A percentile compares a stretch with the other conserved stretches of the same genome.
These are phyloP conservation scores for Ceratobasidium sp. DNA, from an alignment of 1,284 basidiomycete genomes.

Conservation along the genomic window DNA sequence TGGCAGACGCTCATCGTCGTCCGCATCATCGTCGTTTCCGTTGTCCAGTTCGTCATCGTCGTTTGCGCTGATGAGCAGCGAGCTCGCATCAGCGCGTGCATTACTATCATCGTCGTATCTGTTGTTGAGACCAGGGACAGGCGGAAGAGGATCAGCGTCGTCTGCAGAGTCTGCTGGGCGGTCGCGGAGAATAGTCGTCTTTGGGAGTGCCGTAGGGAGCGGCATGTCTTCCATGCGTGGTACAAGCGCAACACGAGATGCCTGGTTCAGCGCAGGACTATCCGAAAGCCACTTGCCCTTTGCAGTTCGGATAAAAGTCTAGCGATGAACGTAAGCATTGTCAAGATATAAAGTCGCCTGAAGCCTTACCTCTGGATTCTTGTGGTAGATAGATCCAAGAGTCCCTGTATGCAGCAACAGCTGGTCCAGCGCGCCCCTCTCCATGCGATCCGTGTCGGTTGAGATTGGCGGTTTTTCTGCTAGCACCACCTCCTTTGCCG, in stretches of 20 bases:
- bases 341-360: background rate
- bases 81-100: slow-evolving; percentile 37
- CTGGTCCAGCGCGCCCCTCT: slow-evolving; percentile 93
- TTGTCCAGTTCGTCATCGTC: slow-evolving; percentile 43
- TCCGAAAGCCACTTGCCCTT: slow-evolving; percentile 79
- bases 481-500: slow-evolving; percentile 92
- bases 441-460: slow-evolving; percentile 98
- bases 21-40: slow-evolving; percentile 49
- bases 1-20: slow-evolving; percentile 46
- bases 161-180: slow-evolving; percentile 33
- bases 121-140: slow-evolving; percentile 37
- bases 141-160: slow-evolving; percentile 20
- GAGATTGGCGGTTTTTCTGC: slow-evolving; percentile 95
- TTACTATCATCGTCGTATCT: slow-evolving; percentile 41
- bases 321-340: slow-evolving; percentile 4
- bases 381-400: slow-evolving; percentile 89
- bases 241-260: slow-evolving; percentile 79
- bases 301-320: slow-evolving; percentile 88
- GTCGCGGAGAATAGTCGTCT: slow-evolving; percentile 36
- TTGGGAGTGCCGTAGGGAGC: slow-evolving; percentile 22
- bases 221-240: slow-evolving; percentile 54
- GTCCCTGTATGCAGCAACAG: slow-evolving; percentile 84
- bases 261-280: slow-evolving; percentile 80
- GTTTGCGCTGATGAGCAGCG: slow-evolving; percentile 36
- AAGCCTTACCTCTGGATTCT: slow-evolving; percentile 81